Evolutionary conservation across 352 stramenopile species (phyloP), one percentile per base, ranked within the genome.

Genomic region (Globisporangium yorkense): DNA sequence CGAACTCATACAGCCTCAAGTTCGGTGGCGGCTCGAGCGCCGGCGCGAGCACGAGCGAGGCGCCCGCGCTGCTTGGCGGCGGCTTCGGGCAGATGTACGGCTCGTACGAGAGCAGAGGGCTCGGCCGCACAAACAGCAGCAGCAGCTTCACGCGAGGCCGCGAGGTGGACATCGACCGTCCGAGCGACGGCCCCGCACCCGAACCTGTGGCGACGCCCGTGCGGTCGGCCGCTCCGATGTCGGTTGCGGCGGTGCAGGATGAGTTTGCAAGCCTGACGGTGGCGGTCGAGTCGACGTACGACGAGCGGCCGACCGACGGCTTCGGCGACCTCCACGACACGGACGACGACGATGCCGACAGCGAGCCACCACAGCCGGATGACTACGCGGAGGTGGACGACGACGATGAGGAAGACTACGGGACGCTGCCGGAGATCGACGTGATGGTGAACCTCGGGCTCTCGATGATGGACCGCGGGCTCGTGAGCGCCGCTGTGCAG

Each of bases 391-490:
- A 84, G 27, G 73, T 87, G 21, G 80, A 76, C 20, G 78, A 88
- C 40, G 74, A 89, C 18, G 80, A 79, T 24, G 81, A 92, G 18
- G 79, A 74, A 4, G 74, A 80, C n/a, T 72, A 86, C 47, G 82
- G 72, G 46, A 67, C 72, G 29, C 58, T 87, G 45, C 80, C 81
- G n/a, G 85, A 94, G 68, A 77, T 94, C 41, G 77, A 91, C 56
- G 84, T 92, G 50, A 70, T 94, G 29, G 76, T 93, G 61, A 92
- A 78, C 46, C 67, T 94, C 18, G 85, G 85, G 1, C 63, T 89
- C 29, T 77, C 84, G 35, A 89, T 94, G 81, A 80, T 93, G 63
- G 80, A 91, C 62, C 90, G 92, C 51, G 85, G 85, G 20, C 87
- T 79, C 52, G 68, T 71, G 40, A 91, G 75, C 49, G 85, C 77